These are phyloP conservation scores for Fusarium mexicanum DNA, from an alignment of 2,329 filamentous ascomycete genomes.

Conservation along the genomic window DNA sequence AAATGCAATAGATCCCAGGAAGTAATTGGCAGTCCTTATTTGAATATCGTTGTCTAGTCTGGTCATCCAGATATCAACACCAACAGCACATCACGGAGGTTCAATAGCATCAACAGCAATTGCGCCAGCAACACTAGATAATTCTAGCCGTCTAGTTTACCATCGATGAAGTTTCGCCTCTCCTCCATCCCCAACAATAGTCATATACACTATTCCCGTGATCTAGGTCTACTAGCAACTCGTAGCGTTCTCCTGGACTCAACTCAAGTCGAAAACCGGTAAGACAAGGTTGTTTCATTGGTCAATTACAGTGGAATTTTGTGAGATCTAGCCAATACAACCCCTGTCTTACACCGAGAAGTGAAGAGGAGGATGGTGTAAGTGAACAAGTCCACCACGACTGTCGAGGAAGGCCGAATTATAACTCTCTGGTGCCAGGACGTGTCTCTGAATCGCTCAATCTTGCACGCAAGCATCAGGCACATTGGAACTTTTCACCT, in stretches of 20 bases:
- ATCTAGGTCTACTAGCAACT: constrained; percentile 14
- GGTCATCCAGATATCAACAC: constrained; percentile 5
- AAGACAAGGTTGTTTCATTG: constrained; percentile 44
- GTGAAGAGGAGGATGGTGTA: constrained; percentile 48
- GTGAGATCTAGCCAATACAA: constrained; percentile 41
- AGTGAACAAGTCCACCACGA: constrained; percentile 50
- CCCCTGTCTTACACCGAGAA: constrained; percentile 31
- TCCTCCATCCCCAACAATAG: constrained; percentile 5
- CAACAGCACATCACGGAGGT: constrained; percentile 3
- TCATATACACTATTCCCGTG: constrained; percentile 22
- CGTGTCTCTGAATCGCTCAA: constrained; percentile 51
- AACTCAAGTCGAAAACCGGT: constrained; percentile 41
- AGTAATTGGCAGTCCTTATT: neutral
- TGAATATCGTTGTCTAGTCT: neutral
- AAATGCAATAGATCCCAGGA: neutral
- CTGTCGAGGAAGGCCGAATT: constrained; percentile 50
- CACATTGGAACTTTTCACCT: constrained; percentile 53
- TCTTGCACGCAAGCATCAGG: constrained; percentile 52
- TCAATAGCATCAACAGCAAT: constrained; percentile 4
- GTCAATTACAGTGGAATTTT: constrained; percentile 32
- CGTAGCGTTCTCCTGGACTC: constrained; percentile 22
- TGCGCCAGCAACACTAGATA: constrained; percentile 5
- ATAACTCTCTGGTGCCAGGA: constrained; percentile 53
- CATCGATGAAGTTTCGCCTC: constrained; percentile 22
- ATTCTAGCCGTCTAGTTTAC: constrained; percentile 1